These are phyloP conservation scores for Pestalotiopsis sp. DNA, from an alignment of 2,329 filamentous ascomycete genomes.

Conservation along the genomic window DNA sequence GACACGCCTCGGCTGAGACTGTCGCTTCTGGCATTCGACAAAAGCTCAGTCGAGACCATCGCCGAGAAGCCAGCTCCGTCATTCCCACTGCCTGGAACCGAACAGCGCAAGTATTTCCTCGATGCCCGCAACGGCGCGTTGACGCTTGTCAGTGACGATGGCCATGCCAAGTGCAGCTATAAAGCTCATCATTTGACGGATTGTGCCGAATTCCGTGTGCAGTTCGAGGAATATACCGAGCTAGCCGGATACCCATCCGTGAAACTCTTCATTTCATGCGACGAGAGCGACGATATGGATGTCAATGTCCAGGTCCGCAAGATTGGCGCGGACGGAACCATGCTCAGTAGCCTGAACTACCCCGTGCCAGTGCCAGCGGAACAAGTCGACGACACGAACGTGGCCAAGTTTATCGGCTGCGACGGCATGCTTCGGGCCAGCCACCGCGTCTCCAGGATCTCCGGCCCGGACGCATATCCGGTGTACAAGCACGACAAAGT, in stretches of 20 bases:
- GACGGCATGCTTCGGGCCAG: conserved; percentile 23
- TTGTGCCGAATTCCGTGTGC: not conserved
- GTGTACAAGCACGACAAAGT: conserved; percentile 6
- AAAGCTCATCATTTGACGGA: not conserved
- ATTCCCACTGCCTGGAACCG: not conserved
- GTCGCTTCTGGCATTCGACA: not conserved
- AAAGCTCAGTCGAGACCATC: not conserved
- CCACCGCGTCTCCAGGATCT: conserved; percentile 6
- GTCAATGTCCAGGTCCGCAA: conserved; percentile 18
- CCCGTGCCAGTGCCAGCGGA: conserved; percentile 12
- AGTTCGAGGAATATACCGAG: not conserved
- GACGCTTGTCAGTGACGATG: not conserved
- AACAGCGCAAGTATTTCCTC: not conserved
- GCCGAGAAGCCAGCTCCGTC: not conserved
- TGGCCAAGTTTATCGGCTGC: conserved; percentile 21
- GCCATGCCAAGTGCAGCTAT: not conserved
- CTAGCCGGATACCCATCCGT: not conserved
- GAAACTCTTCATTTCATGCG: no score
- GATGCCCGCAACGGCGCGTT: not conserved
- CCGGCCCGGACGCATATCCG: not conserved
- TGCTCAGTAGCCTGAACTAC: conserved; percentile 20
- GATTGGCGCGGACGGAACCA: conserved; percentile 11
- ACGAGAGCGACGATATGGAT: not conserved
- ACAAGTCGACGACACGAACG: conserved; percentile 18
- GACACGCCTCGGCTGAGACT: not conserved